Evolutionary conservation across 768 basidiomycete species (phyloP).

Genomic region (Dictyophora rubrovolvata): DNA sequence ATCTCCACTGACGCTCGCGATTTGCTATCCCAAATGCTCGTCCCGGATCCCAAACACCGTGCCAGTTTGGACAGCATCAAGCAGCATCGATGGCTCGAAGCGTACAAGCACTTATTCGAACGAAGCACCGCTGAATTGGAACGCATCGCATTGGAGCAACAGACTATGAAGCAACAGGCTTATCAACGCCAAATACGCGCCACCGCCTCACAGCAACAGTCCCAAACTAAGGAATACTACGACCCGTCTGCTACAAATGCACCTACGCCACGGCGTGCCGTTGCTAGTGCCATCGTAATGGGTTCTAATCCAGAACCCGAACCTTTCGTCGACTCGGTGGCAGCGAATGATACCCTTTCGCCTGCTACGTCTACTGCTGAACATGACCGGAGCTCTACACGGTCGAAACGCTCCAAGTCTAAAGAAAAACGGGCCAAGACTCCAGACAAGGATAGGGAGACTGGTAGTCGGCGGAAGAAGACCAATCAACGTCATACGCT

Average conservation of each 20-base stretch:
- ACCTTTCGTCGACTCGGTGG: constrained; percentile 59
- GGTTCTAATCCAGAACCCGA: constrained; percentile 25
- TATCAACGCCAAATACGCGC: constrained; percentile 75
- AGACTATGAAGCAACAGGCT: constrained; percentile 70
- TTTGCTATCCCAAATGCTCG: constrained; percentile 84
- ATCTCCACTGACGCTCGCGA: constrained; percentile 76
- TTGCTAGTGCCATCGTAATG: constrained; percentile 34
- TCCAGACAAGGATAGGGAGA: constrained; percentile 30
- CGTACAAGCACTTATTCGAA: constrained; percentile 55
- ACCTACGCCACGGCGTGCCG: constrained; percentile 30
- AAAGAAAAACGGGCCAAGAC: constrained; percentile 22
- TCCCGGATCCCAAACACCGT: constrained; percentile 77
- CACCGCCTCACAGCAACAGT: constrained; percentile 23
- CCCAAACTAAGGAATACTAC: constrained; percentile 45
- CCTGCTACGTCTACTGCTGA: constrained; percentile 20
- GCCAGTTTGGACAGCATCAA: constrained; percentile 72
- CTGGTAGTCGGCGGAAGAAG: constrained; percentile 12
- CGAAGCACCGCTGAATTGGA: constrained; percentile 73
- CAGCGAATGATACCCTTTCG: constrained; percentile 34
- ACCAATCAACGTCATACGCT: constrained; percentile 56
- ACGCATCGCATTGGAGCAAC: constrained; percentile 68
- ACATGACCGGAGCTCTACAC: constrained; percentile 16
- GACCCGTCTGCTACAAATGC: constrained; percentile 42
- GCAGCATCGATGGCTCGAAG: constrained; percentile 77
- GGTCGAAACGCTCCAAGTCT: constrained; percentile 3